These are phyloP conservation scores for Coffea eugenioides DNA, from an alignment of 257 asterid species.

Conservation along the genomic window DNA sequence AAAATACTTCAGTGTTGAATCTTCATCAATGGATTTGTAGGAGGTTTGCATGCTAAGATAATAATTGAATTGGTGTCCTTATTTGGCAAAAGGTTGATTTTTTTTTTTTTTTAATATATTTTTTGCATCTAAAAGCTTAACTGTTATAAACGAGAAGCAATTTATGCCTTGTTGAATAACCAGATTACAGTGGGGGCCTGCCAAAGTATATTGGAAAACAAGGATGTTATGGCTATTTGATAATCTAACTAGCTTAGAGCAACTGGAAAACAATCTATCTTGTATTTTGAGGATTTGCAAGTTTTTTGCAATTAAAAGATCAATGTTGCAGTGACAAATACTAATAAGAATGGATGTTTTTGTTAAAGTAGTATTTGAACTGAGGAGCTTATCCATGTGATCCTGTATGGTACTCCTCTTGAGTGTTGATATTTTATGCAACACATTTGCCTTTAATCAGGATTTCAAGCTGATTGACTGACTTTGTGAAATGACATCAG, in stretches of 20 bases:
- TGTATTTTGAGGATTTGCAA: neutral
- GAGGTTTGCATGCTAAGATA: neutral
- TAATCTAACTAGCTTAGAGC: neutral
- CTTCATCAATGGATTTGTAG: neutral
- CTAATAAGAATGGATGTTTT: neutral
- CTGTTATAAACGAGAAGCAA: neutral
- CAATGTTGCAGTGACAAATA: neutral
- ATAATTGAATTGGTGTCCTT: neutral
- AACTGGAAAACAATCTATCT: neutral
- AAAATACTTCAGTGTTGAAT: neutral
- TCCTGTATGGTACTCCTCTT: neutral
- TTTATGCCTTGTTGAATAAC: neutral
- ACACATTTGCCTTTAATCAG: neutral
- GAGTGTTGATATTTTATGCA: neutral
- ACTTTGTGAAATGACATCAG: constrained; percentile 2
- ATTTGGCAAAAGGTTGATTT: neutral
- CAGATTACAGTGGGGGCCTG: neutral
- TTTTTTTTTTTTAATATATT: neutral
- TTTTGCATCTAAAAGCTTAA: neutral
- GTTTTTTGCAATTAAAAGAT: neutral
- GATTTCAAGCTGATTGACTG: neutral
- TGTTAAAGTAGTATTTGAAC: neutral
- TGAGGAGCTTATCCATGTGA: neutral
- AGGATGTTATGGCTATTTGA: neutral
- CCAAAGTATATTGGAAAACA: neutral